A percentile compares a stretch with the other conserved stretches of the same genome.
Evolutionary conservation across 2,329 filamentous ascomycete genomes (phyloP).

Genomic region (Teratosphaeria zuluensis): DNA sequence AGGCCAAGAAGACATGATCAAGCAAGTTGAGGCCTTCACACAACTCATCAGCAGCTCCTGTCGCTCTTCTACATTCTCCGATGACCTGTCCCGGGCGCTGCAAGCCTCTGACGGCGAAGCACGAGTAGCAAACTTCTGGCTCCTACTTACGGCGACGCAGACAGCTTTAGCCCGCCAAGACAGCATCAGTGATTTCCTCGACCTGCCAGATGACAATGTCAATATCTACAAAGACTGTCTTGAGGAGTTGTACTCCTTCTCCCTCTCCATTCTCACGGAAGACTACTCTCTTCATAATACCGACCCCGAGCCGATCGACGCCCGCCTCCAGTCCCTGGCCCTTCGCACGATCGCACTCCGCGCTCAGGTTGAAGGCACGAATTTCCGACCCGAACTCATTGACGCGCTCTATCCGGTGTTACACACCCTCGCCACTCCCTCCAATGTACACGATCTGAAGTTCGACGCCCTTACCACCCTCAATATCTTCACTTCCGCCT

Average conservation of each 20-base stretch:
- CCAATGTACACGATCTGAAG: conserved; percentile 48
- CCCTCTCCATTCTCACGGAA: conserved; percentile 49
- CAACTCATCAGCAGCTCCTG: conserved; percentile 23
- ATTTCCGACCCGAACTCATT: conserved; percentile 76
- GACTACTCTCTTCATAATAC: conserved; percentile 19
- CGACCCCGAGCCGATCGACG: conserved; percentile 41
- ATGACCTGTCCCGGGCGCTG: conserved; percentile 55
- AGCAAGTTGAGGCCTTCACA: conserved; percentile 20
- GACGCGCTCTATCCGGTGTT: conserved; percentile 88
- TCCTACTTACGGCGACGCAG: conserved; percentile 63
- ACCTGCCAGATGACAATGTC: conserved; percentile 26
- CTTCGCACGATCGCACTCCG: conserved; percentile 72
- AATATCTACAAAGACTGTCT: conserved; percentile 20
- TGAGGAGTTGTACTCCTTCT: conserved; percentile 60
- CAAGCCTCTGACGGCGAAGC: conserved; percentile 48
- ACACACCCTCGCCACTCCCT: conserved; percentile 69
- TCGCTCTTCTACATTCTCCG: conserved; percentile 37
- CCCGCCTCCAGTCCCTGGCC: conserved; percentile 67
- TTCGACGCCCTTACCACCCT: conserved; percentile 75
- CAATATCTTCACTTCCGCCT: conserved; percentile 67
- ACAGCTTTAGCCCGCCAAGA: conserved; percentile 42
- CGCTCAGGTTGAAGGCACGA: conserved; percentile 53
- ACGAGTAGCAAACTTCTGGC: conserved; percentile 67
- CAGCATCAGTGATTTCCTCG: conserved; percentile 58
- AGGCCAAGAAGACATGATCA: conserved; percentile 18